These are phyloP conservation scores for Malassezia japonica DNA, from an alignment of 1,284 basidiomycete species.

Conservation along the genomic window DNA sequence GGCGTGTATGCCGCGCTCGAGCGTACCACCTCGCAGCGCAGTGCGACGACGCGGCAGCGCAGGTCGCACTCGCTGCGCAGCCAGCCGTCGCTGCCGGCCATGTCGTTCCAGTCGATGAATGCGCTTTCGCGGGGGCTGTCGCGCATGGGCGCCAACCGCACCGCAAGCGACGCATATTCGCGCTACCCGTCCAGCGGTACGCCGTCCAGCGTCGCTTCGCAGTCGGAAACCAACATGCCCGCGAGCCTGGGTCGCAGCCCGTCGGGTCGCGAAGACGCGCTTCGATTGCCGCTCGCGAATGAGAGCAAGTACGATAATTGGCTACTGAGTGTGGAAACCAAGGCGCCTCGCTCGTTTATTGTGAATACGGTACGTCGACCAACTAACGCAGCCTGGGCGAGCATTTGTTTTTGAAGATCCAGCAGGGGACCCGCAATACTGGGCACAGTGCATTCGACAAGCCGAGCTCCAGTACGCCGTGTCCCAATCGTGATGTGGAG, in stretches of 20 bases:
- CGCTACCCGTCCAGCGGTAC: neutral
- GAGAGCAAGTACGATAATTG: constrained; percentile 1
- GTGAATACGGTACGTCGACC: constrained; percentile 1
- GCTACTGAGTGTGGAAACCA: constrained; percentile 9
- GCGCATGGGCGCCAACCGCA: neutral
- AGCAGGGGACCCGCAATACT: constrained; percentile 26
- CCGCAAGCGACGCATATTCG: neutral
- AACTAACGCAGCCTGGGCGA: constrained; percentile 13
- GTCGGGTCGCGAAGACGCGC: too few species aligned
- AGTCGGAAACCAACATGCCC: too few species aligned
- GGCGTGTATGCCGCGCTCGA: constrained; percentile 29
- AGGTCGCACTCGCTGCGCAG: constrained; percentile 3
- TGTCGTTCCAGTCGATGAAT: neutral
- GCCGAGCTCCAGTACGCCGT: constrained; percentile 9
- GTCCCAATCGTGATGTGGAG: neutral
- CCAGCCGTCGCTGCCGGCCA: neutral
- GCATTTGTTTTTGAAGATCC: constrained; percentile 34
- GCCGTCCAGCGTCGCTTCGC: too few species aligned
- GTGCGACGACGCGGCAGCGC: constrained; percentile 12
- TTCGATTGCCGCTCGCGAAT: too few species aligned
- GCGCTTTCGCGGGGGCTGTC: neutral
- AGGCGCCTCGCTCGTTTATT: constrained; percentile 3
- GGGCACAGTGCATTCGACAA: constrained; percentile 30
- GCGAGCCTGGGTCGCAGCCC: too few species aligned
- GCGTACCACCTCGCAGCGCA: constrained; percentile 12